Base-by-base conservation (phyloP, 2,329 filamentous ascomycete genomes). In the Botrytis sinoallii region DNA sequence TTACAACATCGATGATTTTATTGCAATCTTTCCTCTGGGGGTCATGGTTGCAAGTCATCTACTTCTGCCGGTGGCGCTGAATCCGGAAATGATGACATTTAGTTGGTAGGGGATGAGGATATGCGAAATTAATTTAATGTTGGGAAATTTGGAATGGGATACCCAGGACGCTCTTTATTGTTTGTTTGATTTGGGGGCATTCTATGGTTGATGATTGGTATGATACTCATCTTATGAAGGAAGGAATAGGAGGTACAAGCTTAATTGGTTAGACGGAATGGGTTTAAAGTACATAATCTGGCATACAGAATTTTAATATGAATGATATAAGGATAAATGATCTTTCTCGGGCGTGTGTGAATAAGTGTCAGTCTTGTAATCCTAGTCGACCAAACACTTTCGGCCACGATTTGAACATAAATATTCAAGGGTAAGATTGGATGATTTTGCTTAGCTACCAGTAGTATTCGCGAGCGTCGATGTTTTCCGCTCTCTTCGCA, bases 11-110 rank as follows among this genome's bases (percentile, higher is more conserved):
- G 35, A 42, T 59, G 55, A 52, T 20, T 74, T 72, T 29, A 65
- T 72, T 18, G 59, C 63, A 1, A 74, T 74, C 22, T 66, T 73
- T 9, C 70, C 73, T 8, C n/a, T 74, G 18, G 70, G 46, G 1
- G 42, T 68, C 38, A 59, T 67, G 65, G 46, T 42, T 16, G 61
- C 57, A 40, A 72, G 73, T 22, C 73, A 74, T 73, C 42, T 72
- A 25, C 40, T 74, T 61, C 52, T 74, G 16, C 73, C 72, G 0
- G 71, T 72, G 18, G 71, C 71, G 12, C 46, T 72, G 40, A 72
- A 72, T 4, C 71, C 71, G 8, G 71, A 72, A 64, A 72, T 72
- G 71, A 72, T 72, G 71, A 72, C 71, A 10, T 72, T 72, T 46
- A 72, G 71, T 61, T 72, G 71, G 71, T 72, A 72, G 20, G 4